Conservation (phyloP, 2,329 filamentous ascomycete species). For the Xylariaceae sp. region DNA sequence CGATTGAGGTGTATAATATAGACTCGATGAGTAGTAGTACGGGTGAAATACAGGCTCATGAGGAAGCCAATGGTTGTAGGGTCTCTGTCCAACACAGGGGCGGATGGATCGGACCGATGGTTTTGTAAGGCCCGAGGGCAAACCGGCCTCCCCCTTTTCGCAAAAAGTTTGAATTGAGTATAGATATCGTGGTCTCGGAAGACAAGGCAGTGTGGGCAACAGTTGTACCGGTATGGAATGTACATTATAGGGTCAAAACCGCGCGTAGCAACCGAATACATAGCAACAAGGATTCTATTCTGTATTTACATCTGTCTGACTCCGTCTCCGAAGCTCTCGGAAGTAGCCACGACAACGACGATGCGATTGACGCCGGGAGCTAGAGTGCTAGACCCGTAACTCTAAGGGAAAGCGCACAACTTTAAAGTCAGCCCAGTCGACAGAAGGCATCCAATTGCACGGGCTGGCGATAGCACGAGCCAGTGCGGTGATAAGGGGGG, state of each 20-base stretch:
- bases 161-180: background rate
- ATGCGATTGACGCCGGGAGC: background rate
- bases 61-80: background rate
- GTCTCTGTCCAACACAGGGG: background rate
- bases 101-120: background rate
- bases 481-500: background rate
- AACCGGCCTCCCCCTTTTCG: background rate
- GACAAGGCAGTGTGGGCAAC: background rate
- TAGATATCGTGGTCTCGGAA: background rate
- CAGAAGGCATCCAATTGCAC: background rate
- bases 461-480: background rate
- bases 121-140: background rate
- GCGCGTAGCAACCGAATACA: background rate
- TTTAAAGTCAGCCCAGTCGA: background rate
- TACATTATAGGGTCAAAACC: background rate
- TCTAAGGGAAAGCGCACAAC: background rate
- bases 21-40: no score
- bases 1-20: background rate
- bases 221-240: background rate
- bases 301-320: no score
- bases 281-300: background rate
- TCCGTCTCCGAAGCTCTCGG: no score
- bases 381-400: background rate
- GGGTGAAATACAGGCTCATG: background rate
- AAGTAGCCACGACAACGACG: background rate